Percentiles rank a stretch among this genome's conserved stretches.
Conservation (phyloP, 2,329 filamentous ascomycete species). For the Huntiella bhutanensis region DNA sequence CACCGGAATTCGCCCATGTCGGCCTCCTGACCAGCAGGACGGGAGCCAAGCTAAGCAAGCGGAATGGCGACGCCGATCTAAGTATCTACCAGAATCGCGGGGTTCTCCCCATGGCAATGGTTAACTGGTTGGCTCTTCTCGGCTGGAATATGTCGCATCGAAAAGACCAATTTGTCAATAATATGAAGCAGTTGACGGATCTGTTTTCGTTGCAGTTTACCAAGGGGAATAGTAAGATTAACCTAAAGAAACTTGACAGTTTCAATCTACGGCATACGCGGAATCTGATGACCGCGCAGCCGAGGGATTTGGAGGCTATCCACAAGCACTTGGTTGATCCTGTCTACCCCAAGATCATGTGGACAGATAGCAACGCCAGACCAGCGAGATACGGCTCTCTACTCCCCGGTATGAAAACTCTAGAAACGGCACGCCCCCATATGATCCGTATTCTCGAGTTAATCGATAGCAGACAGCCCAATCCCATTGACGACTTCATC, state of each 20-base stretch:
- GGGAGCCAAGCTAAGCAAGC: constrained; percentile 73
- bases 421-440: constrained; percentile 5
- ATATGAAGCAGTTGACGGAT: constrained; percentile 41
- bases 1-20: constrained; percentile 63
- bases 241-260: constrained; percentile 59
- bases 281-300: constrained; percentile 16
- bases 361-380: background rate
- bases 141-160: constrained; percentile 52
- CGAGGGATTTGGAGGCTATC: constrained; percentile 9
- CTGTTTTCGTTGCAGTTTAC: constrained; percentile 78
- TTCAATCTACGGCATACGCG: constrained; percentile 51
- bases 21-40: constrained; percentile 51
- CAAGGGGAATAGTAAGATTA: constrained; percentile 71
- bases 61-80: constrained; percentile 37
- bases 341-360: constrained; percentile 3
- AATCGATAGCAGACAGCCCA: constrained; percentile 11
- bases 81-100: constrained; percentile 29
- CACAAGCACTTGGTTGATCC: constrained; percentile 11
- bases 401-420: background rate
- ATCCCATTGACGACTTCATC: constrained; percentile 13
- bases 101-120: constrained; percentile 53
- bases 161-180: constrained; percentile 49
- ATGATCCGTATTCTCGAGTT: constrained; percentile 7
- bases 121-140: constrained; percentile 48
- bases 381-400: background rate